Percentiles rank a stretch among this genome's conserved stretches.
phyloP scores from a whole-genome alignment of 139 green algal species.

The Closterium sp. region DNA sequence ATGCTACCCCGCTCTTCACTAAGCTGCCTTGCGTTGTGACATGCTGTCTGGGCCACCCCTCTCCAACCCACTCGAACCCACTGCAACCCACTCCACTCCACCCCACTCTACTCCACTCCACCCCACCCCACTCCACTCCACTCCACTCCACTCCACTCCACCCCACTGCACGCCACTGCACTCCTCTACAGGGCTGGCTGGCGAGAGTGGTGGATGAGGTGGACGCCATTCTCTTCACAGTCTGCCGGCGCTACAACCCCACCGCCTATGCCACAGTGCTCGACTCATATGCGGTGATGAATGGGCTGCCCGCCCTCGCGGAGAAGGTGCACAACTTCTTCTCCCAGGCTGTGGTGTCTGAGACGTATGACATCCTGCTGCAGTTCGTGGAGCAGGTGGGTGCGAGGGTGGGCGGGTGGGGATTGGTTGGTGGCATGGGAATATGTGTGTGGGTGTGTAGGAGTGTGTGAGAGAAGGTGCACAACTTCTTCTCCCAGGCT shows the following conservation, averaged over 20 bases:
- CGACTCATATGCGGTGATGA: constrained; percentile 41
- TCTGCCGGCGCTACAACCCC: background rate
- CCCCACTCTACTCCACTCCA: background rate
- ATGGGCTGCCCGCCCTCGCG: background rate
- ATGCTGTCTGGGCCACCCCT: background rate
- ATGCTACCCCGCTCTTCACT: background rate
- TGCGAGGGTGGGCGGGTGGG: no score
- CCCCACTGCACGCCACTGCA: background rate
- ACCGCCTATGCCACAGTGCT: constrained; percentile 38
- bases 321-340: constrained; percentile 46
- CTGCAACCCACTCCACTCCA: no score
- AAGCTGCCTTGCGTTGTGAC: background rate
- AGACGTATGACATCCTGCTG: constrained; percentile 38
- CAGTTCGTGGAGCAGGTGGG: constrained; percentile 6
- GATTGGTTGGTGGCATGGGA: no score
- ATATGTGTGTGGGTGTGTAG: no score
- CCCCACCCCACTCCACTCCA: background rate
- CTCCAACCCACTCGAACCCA: background rate
- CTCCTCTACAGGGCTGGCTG: constrained; percentile 33
- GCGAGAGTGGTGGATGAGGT: constrained; percentile 25
- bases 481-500: constrained; percentile 24
- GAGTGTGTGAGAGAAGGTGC: constrained; percentile 19
- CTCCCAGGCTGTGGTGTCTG: constrained; percentile 19
- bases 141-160: no score
- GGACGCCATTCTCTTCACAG: constrained; percentile 18